Evolutionary conservation across 1,284 basidiomycete species (phyloP), one percentile per base, ranked within the genome.

Genomic region (Coniferiporia sulphurascens): DNA sequence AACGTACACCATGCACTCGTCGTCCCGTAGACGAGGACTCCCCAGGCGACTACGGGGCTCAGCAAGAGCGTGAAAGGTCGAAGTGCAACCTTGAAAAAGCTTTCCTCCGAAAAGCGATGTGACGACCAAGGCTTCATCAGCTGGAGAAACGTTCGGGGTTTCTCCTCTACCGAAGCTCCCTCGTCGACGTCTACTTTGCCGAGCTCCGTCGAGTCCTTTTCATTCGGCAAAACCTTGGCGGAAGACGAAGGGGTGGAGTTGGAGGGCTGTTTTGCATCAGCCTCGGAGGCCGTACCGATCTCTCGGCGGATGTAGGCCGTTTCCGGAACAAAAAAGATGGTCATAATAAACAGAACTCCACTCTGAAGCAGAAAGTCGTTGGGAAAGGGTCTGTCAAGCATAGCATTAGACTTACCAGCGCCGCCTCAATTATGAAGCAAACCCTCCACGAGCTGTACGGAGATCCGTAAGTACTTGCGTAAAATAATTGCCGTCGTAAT

Each of bases 1-100:
- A 19, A 62, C 63, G 22, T 45, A 64, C 63, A 27, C 63, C 63
- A 64, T 21, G 55, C 61, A 34, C 43, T 46, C n/a, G 63, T 64
- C 15, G 61, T 62, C 22, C 63, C 63, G 41, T 62, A 64, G 15
- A 64, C 55, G 19, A 64, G 55, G 36, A 58, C 52, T 5, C 62
- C 63, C 63, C 63, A 64, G 15, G 50, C 50, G n/a, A 63, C 62
- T 35, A 59, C 50, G 15, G 63, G 63, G 35, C 62, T 63, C 12
- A 59, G 55, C 3, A 55, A 10, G 13, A 64, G 45, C 27, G 61
- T 56, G 43, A 64, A 62, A 5, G 63, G 63, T 5, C 62, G 48
- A 15, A 57, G 27, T 3, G 61, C 50, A 9, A 60, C 36, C 48
- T 41, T 63, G 49, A 55, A 59, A 43, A 64, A 61, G 48, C 49